Evolutionary conservation across 73 alveolate genomes (phyloP).

Genomic region (Paraurostyla sp.): DNA sequence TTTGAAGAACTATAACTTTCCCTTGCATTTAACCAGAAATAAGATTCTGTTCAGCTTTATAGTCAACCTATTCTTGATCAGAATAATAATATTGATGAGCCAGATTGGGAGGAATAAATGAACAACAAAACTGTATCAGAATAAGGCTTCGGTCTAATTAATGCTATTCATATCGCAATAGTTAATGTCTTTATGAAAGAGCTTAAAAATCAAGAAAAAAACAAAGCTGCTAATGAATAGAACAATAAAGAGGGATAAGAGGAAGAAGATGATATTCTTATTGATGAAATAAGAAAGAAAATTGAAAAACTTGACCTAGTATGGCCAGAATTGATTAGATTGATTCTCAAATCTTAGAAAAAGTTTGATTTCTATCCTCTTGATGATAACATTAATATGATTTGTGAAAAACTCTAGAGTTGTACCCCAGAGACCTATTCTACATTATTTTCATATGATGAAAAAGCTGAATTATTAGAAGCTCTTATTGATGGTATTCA

Average conservation of each 20-base stretch:
- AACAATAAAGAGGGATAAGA: slow-evolving; percentile 53
- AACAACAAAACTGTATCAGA: slow-evolving; percentile 43
- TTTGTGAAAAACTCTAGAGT: slow-evolving; percentile 48
- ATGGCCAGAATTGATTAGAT: slow-evolving; percentile 72
- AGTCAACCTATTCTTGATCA: neutral
- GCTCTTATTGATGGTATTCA: slow-evolving; percentile 42
- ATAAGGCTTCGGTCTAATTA: slow-evolving; percentile 48
- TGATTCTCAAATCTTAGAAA: slow-evolving; percentile 48
- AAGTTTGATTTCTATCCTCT: slow-evolving; percentile 24
- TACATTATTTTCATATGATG: slow-evolving; percentile 54
- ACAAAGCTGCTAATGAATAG: slow-evolving; percentile 50
- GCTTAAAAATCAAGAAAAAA: slow-evolving; percentile 21
- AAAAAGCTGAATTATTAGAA: slow-evolving; percentile 56
- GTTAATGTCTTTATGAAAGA: slow-evolving; percentile 28
- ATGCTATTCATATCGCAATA: slow-evolving; percentile 25
- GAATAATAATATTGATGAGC: neutral
- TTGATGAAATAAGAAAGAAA: slow-evolving; percentile 33
- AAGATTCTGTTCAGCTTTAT: neutral
- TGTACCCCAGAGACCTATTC: slow-evolving; percentile 61
- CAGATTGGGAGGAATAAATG: slow-evolving; percentile 52
- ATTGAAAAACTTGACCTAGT: slow-evolving; percentile 35
- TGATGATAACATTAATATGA: neutral
- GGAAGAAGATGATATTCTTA: slow-evolving; percentile 61
- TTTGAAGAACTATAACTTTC: slow-evolving; percentile 70
- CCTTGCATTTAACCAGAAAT: neutral